Percentiles rank a stretch among this genome's conserved stretches.
Evolutionary conservation across 352 stramenopile genomes (phyloP).

Genomic region (Phytophthora fragariaefolia): DNA sequence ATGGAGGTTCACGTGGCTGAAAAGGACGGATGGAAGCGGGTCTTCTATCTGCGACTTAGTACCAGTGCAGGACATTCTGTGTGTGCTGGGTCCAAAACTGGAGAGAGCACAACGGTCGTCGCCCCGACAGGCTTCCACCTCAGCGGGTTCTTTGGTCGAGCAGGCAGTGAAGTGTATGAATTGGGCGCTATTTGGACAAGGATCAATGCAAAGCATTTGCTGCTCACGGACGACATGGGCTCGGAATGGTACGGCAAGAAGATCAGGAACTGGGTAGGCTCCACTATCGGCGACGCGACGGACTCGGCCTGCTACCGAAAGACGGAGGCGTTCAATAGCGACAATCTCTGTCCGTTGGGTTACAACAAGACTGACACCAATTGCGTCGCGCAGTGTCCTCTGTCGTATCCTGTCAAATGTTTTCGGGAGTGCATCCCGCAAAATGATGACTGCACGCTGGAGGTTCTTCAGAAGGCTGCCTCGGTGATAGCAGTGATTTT

Average conservation of each 20-base stretch:
- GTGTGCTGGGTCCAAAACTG: slow-evolving; percentile 12
- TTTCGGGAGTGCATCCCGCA: slow-evolving; percentile 39
- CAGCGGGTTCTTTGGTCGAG: slow-evolving; percentile 27
- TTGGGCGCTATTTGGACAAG: slow-evolving; percentile 28
- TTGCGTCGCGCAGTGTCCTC: slow-evolving; percentile 65
- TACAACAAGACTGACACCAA: slow-evolving; percentile 52
- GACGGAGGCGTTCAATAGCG: slow-evolving; percentile 31
- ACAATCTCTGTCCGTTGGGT: slow-evolving; percentile 22
- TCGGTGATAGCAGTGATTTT: neutral
- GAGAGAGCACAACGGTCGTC: slow-evolving; percentile 11
- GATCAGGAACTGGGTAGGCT: slow-evolving; percentile 31
- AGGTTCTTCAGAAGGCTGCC: slow-evolving; percentile 23
- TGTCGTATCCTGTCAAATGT: slow-evolving; percentile 61
- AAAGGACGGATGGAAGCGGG: slow-evolving; percentile 17
- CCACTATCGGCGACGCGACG: slow-evolving; percentile 8
- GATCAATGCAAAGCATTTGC: slow-evolving; percentile 23
- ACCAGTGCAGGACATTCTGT: slow-evolving; percentile 29
- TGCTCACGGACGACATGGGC: slow-evolving; percentile 28
- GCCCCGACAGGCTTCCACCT: slow-evolving; percentile 28
- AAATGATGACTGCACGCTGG: slow-evolving; percentile 13
- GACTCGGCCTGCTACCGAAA: slow-evolving; percentile 58
- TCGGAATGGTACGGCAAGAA: slow-evolving; percentile 32
- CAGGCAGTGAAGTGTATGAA: slow-evolving; percentile 19
- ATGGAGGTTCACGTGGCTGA: slow-evolving; percentile 30
- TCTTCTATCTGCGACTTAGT: slow-evolving; percentile 21